These are phyloP conservation scores for Plasmodium knowlesi DNA, from an alignment of 169 alveolate species.

Conservation along the genomic window DNA sequence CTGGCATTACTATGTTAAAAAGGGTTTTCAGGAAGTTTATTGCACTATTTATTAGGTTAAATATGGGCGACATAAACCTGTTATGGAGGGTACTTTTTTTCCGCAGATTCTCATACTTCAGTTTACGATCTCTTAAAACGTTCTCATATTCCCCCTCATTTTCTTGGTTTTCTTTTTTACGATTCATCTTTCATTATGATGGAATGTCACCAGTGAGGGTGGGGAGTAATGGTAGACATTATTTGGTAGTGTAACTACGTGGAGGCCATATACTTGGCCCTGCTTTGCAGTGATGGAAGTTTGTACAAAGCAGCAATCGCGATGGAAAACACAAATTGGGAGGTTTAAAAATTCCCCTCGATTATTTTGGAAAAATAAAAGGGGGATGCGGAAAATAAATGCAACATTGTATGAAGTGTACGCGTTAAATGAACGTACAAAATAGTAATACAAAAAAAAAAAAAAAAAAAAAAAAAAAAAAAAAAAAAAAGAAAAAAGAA, in stretches of 20 bases:
- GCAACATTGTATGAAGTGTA: constrained; percentile 1
- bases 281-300: not conserved
- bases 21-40: constrained; percentile 29
- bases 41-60: constrained; percentile 25
- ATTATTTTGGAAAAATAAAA: not conserved
- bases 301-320: not conserved
- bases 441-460: not conserved
- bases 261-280: not conserved
- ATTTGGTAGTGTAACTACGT: not conserved
- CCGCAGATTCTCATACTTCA: constrained; percentile 47
- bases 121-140: constrained; percentile 53
- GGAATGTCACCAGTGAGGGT: not conserved
- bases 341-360: not conserved
- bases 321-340: not conserved
- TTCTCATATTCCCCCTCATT: constrained; percentile 38
- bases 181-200: constrained; percentile 53
- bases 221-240: not conserved
- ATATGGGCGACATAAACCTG: constrained; percentile 23
- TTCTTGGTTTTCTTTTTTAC: constrained; percentile 12
- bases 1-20: constrained; percentile 44
- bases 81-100: constrained; percentile 18
- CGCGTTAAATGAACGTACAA: not conserved
- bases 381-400: not conserved
- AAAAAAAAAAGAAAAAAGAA: not conserved
- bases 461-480: not conserved